These are phyloP conservation scores for Saturnispora quitensis DNA, from an alignment of 805 yeast species.

Conservation along the genomic window DNA sequence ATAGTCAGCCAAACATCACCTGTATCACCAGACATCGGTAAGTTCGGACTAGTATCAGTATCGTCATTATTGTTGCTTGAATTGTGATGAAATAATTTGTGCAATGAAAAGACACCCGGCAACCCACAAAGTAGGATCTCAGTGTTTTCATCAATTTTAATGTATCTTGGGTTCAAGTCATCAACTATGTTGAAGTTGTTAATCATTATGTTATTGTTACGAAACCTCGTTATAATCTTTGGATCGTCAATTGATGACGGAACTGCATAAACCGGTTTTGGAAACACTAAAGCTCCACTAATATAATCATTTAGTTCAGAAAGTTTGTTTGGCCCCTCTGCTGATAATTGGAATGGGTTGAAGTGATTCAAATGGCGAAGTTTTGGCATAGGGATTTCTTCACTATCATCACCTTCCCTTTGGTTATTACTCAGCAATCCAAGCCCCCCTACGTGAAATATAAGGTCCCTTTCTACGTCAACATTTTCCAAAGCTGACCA, in stretches of 20 bases:
- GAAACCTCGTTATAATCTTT: slow-evolving; percentile 51
- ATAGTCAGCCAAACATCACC: slow-evolving; percentile 72
- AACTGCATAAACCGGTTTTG: slow-evolving; percentile 66
- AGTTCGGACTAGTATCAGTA: slow-evolving; percentile 8
- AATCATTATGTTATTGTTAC: slow-evolving; percentile 41
- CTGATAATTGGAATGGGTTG: slow-evolving; percentile 80
- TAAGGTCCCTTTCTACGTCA: background rate
- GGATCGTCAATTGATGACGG: slow-evolving; percentile 74
- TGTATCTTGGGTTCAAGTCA: slow-evolving; percentile 39
- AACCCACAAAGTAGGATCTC: slow-evolving; percentile 54
- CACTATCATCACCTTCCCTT: background rate
- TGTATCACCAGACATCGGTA: slow-evolving; percentile 51
- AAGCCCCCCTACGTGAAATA: slow-evolving; percentile 3
- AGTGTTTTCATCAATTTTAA: slow-evolving; percentile 21
- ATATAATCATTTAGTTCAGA: slow-evolving; percentile 46
- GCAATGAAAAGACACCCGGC: slow-evolving; percentile 63
- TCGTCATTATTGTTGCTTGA: slow-evolving; percentile 30
- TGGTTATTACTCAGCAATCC: background rate
- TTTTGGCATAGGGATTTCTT: background rate
- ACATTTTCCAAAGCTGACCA: slow-evolving; percentile 1
- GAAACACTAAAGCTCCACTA: slow-evolving; percentile 32
- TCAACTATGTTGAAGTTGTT: slow-evolving; percentile 56
- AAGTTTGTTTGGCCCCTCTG: slow-evolving; percentile 41
- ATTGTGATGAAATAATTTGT: slow-evolving; percentile 61
- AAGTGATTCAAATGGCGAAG: slow-evolving; percentile 4